Percentiles rank a stretch among this genome's conserved stretches.
Evolutionary conservation across 176 grass and related monocot genomes (phyloP).

Genomic region (Hsuehochloa calcarea): DNA sequence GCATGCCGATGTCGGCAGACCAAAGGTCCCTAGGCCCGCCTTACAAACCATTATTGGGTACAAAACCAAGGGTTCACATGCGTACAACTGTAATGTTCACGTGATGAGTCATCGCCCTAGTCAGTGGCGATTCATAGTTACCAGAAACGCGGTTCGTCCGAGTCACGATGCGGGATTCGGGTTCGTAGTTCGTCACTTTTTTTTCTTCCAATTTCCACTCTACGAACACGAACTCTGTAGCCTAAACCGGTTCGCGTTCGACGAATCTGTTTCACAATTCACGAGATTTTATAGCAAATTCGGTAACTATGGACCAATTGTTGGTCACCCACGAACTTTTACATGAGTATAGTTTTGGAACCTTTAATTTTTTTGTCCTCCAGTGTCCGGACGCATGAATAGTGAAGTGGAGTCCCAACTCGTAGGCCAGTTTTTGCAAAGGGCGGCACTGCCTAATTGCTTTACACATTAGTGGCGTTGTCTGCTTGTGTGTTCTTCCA

Average conservation of each 20-base stretch:
- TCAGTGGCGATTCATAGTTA: too few species aligned
- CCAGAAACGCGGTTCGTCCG: too few species aligned
- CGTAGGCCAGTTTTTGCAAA: not conserved
- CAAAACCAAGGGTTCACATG: not conserved
- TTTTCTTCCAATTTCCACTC: too few species aligned
- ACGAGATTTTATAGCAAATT: too few species aligned
- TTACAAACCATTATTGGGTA: not conserved
- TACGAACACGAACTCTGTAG: too few species aligned
- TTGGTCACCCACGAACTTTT: not conserved
- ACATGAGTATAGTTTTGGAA: not conserved
- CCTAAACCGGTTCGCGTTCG: too few species aligned
- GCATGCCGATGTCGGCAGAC: slow-evolving; percentile 4
- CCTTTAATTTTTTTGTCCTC: not conserved
- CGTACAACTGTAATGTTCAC: too few species aligned
- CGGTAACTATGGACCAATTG: too few species aligned
- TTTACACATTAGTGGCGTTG: not conserved
- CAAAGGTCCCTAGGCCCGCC: not conserved
- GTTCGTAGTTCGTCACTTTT: too few species aligned
- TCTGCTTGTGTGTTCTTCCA: slow-evolving; percentile 17
- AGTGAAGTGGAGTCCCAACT: slow-evolving; percentile 24
- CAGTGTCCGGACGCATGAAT: not conserved
- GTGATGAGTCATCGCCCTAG: too few species aligned
- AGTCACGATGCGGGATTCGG: too few species aligned
- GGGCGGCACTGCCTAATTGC: not conserved
- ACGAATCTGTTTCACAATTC: too few species aligned